A percentile compares a stretch with the other conserved stretches of the same genome.
Evolutionary conservation across 1,284 basidiomycete species (phyloP).

Genomic region (Coniophora puteana): DNA sequence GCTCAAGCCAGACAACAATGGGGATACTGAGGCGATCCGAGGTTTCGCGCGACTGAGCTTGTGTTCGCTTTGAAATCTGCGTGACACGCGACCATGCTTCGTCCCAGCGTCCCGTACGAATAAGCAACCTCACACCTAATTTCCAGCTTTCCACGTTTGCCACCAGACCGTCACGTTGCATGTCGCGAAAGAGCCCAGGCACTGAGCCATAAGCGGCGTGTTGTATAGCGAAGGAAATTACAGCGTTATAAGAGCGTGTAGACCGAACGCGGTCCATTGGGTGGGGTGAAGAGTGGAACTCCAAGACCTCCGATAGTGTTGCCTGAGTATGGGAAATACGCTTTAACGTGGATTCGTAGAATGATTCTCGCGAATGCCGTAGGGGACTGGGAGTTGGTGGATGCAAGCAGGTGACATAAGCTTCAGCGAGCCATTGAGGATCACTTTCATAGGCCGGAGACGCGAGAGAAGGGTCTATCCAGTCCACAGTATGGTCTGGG

Average conservation of each 20-base stretch:
- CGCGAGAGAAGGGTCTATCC: conserved; percentile 13
- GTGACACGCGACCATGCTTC: conserved; percentile 40
- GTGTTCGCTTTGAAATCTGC: conserved; percentile 10
- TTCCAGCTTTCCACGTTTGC: conserved; percentile 43
- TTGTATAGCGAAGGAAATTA: conserved; percentile 45
- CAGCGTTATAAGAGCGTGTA: conserved; percentile 49
- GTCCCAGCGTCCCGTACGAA: conserved; percentile 45
- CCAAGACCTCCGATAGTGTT: conserved; percentile 36
- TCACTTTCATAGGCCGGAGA: conserved; percentile 5
- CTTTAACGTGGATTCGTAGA: conserved; percentile 44
- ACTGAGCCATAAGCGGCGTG: conserved; percentile 39
- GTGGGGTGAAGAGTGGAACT: conserved; percentile 43
- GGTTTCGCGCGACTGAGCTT: neutral
- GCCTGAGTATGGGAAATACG: conserved; percentile 27
- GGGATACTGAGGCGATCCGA: conserved; percentile 24
- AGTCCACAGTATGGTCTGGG: conserved; percentile 6
- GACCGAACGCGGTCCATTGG: conserved; percentile 31
- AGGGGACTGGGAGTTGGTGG: conserved; percentile 5
- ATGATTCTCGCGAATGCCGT: conserved; percentile 24
- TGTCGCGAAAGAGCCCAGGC: conserved; percentile 36
- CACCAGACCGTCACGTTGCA: conserved; percentile 34
- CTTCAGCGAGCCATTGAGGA: conserved; percentile 3
- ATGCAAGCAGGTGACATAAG: conserved; percentile 6
- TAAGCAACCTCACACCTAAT: conserved; percentile 44
- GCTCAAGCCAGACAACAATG: conserved; percentile 49